Percentiles rank a stretch among this genome's conserved stretches.
These are phyloP conservation scores for Chlamydomonas applanata DNA, from an alignment of 139 green algal species.

Conservation along the genomic window DNA sequence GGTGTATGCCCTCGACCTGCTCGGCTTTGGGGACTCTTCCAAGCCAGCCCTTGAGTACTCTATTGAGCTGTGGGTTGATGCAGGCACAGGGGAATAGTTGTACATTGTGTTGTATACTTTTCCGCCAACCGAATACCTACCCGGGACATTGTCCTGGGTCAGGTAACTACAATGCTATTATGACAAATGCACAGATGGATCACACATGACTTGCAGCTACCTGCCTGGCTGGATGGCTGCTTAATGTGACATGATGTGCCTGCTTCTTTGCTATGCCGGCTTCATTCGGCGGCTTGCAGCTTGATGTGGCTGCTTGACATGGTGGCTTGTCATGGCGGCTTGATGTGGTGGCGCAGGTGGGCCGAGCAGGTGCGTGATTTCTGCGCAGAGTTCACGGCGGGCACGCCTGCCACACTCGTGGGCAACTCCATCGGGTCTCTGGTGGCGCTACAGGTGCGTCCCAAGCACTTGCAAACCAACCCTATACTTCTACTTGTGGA, in stretches of 20 bases:
- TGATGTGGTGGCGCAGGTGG: no score
- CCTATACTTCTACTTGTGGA: neutral
- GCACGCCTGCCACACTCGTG: conserved; percentile 48
- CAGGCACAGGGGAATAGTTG: no score
- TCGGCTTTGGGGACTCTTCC: conserved; percentile 70
- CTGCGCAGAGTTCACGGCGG: conserved; percentile 56
- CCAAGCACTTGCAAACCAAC: neutral
- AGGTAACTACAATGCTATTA: no score
- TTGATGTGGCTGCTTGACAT: no score
- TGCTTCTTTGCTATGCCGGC: no score
- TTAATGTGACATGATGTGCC: neutral
- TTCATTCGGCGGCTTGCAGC: no score
- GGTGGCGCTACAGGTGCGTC: conserved; percentile 57
- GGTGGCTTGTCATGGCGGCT: no score
- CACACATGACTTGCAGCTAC: neutral
- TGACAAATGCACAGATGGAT: no score
- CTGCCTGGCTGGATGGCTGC: neutral
- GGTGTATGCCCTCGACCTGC: conserved; percentile 84
- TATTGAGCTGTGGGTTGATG: conserved; percentile 47
- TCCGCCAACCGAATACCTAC: no score
- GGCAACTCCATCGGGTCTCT: conserved; percentile 87
- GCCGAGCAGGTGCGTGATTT: conserved; percentile 64
- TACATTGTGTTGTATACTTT: no score
- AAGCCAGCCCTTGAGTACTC: conserved; percentile 64
- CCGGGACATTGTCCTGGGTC: no score